Evolutionary conservation across 768 basidiomycete species (phyloP), one percentile per base, ranked within the genome.

Genomic region (Boletus edulis): DNA sequence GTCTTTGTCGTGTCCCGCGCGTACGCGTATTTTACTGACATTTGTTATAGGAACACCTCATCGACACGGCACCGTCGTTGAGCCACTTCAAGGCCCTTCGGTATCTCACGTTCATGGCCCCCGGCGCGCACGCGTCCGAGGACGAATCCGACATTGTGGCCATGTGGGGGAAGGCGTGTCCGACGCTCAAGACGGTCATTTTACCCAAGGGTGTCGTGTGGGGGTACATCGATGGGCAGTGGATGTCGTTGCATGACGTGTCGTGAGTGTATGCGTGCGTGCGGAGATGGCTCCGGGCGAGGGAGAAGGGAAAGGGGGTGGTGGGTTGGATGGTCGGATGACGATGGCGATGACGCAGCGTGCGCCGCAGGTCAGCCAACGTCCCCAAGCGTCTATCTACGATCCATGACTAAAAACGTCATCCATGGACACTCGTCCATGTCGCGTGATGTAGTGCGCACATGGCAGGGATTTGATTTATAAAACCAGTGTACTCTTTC

Each of bases 31-130:
- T 29, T 9, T 9, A 18, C 38, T 39, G 38, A 37, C 38, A 18
- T n/a, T n/a, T n/a, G 3, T 3, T 18, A 1, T n/a, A 82, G 81
- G 73, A 74, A 24, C 63, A 73, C 11, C 62, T 85, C 10, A 63
- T 77, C 49, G 76, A 72, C 18, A 73, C 74, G 0, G 76, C 75
- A 0, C 63, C 70, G 0, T 62, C 71, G 29, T 68, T 86, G 4
- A 55, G 69, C 20, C 67, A 67, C 4, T 85, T 86, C 56, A 77
- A 67, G 43, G 65, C 71, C 15, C 62, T 79, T 9, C 56, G 62
- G 58, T 85, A 83, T 55, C 75, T 86, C 20, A 85, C 84, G 9
- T 83, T 84, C 62, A 83, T 86, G 76, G 80, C 81, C 3, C 75
- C 78, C 6, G 68, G 68, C 15, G 2, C 58, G 20, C 41, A 39